These are phyloP conservation scores for Fusarium floridanum DNA, from an alignment of 2,329 filamentous ascomycete species.

Conservation along the genomic window DNA sequence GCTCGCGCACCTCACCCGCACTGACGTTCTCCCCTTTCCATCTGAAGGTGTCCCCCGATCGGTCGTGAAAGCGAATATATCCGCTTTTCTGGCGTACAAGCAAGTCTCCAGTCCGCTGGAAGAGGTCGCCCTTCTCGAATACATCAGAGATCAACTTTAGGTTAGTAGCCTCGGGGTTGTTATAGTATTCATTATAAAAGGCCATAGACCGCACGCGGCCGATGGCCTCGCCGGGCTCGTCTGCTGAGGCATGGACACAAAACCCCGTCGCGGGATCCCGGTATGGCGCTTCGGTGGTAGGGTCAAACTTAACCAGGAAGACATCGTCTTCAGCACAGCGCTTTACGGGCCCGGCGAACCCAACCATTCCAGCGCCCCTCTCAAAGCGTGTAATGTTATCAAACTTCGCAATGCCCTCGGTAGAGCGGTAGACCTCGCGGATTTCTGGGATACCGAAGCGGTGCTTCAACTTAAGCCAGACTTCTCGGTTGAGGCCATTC, in stretches of 20 bases:
- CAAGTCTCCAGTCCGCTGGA: not conserved
- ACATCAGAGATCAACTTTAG: not conserved
- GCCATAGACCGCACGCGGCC: not conserved
- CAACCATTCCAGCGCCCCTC: not conserved
- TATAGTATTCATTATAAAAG: not conserved
- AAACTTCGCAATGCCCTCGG: not conserved
- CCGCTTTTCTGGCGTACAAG: not conserved
- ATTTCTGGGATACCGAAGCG: not conserved
- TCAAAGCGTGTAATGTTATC: not conserved
- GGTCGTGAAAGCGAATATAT: not conserved
- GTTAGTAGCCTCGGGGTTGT: not conserved
- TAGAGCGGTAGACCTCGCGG: not conserved
- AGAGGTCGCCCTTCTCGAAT: not conserved
- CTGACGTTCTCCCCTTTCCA: not conserved
- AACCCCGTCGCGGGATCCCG: not conserved
- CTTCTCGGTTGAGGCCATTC: not conserved
- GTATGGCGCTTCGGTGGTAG: not conserved
- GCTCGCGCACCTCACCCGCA: not conserved
- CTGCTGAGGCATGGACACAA: not conserved
- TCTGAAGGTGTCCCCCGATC: not conserved
- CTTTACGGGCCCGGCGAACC: not conserved
- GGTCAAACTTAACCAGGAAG: not conserved
- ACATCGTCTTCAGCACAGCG: not conserved
- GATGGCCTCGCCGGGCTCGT: not conserved
- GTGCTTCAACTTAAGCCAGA: not conserved